Evolutionary conservation across 1,284 basidiomycete species (phyloP).

Genomic region (Sanghuangporus baumii): DNA sequence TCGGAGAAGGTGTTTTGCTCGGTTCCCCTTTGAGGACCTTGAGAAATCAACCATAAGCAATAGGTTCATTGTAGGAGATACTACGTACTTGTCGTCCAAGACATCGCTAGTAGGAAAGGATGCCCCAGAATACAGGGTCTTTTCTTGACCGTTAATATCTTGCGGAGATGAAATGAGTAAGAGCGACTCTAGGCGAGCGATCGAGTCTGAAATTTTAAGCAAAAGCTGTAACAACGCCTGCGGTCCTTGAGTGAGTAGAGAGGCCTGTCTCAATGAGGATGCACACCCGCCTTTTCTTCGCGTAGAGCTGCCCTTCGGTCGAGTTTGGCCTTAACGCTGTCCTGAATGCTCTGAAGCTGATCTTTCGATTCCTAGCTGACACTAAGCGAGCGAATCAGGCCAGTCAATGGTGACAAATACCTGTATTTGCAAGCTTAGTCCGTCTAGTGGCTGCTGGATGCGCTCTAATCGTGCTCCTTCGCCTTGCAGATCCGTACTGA

Average conservation of each 20-base stretch:
- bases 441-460: slow-evolving; percentile 59
- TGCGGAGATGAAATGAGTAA: slow-evolving; percentile 58
- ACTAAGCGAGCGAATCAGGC: neutral
- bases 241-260: neutral
- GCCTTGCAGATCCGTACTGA: slow-evolving; percentile 84
- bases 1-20: slow-evolving; percentile 79
- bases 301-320: slow-evolving; percentile 67
- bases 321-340: slow-evolving; percentile 72
- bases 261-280: neutral
- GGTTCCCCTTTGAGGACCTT: slow-evolving; percentile 51
- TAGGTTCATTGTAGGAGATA: neutral
- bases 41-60: neutral
- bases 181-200: slow-evolving; percentile 77
- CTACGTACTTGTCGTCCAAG: slow-evolving; percentile 34
- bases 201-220: slow-evolving; percentile 84
- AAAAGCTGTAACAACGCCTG: slow-evolving; percentile 80
- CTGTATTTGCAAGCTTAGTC: slow-evolving; percentile 61
- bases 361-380: slow-evolving; percentile 50
- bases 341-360: slow-evolving; percentile 62
- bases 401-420: slow-evolving; percentile 38
- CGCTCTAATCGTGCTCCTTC: slow-evolving; percentile 71
- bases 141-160: slow-evolving; percentile 32
- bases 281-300: slow-evolving; percentile 67
- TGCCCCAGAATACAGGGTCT: slow-evolving; percentile 12
- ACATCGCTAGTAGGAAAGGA: slow-evolving; percentile 23